Conservation (phyloP, 257 asterid species). For the Petunia secreta region DNA sequence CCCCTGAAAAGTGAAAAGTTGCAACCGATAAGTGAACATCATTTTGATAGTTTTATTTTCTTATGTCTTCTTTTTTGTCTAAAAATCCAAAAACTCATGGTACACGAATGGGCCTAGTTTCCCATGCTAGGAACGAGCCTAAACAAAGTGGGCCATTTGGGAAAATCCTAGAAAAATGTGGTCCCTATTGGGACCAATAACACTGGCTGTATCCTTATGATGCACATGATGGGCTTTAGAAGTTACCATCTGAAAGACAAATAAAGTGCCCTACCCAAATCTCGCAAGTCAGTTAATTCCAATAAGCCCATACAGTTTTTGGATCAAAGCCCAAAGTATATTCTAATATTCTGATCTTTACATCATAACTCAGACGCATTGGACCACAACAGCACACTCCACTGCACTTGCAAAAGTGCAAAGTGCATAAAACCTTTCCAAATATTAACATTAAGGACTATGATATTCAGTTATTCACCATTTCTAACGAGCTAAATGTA, state of each 20-base stretch:
- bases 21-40: slow-evolving; percentile 7
- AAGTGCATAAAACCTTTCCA: too few species aligned
- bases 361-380: neutral
- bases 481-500: too few species aligned
- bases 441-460: too few species aligned
- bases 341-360: neutral
- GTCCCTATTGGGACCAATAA: neutral
- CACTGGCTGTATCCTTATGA: neutral
- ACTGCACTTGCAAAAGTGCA: neutral
- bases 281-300: neutral
- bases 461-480: too few species aligned
- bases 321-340: neutral
- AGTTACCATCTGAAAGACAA: neutral
- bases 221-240: neutral
- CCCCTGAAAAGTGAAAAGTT: neutral
- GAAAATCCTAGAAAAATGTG: slow-evolving; percentile 13
- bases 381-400: neutral
- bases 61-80: neutral
- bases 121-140: neutral
- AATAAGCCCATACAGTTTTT: neutral
- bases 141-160: neutral
- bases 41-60: neutral
- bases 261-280: neutral
- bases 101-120: neutral
- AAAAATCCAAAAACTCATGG: neutral